A percentile compares a stretch with the other conserved stretches of the same genome.
phyloP scores from a whole-genome alignment of 2,329 filamentous ascomycete species.

The Ophiostoma montium region DNA sequence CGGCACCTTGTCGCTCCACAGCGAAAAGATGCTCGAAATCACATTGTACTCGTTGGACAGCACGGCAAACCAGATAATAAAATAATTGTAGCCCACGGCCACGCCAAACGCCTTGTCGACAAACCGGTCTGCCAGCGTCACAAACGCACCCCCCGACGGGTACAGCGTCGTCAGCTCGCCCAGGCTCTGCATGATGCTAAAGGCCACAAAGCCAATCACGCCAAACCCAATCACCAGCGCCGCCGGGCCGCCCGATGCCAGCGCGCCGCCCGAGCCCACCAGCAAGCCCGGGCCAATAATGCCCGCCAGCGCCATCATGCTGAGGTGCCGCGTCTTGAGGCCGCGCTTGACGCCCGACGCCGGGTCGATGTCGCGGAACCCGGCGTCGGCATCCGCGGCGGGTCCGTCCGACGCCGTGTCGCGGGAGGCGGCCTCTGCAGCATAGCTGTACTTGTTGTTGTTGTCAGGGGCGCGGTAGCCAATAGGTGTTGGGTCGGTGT shows the following conservation, averaged over 20 bases:
- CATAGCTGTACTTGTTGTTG: background rate
- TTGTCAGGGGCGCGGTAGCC: constrained; percentile 8
- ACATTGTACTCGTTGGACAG: constrained; percentile 60
- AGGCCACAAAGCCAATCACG: constrained; percentile 55
- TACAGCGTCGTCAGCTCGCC: constrained; percentile 63
- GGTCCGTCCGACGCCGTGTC: constrained; percentile 2
- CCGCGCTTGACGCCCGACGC: constrained; percentile 54
- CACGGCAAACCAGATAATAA: constrained; percentile 50
- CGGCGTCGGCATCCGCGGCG: constrained; percentile 22
- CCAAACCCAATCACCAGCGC: constrained; percentile 60
- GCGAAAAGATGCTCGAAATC: constrained; percentile 49
- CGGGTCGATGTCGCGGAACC: constrained; percentile 38
- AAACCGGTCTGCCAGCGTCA: constrained; percentile 55
- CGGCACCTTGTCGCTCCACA: constrained; percentile 48
- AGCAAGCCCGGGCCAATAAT: constrained; percentile 58
- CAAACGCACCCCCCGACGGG: constrained; percentile 57
- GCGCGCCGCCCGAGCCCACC: constrained; percentile 55
- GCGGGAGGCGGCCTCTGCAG: background rate
- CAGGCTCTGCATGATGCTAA: constrained; percentile 55
- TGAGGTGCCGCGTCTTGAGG: constrained; percentile 52
- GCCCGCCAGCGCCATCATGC: constrained; percentile 50
- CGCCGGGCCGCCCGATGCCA: constrained; percentile 55
- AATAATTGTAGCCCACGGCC: constrained; percentile 60
- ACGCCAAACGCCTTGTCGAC: constrained; percentile 57
- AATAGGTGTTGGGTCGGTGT: constrained; percentile 1